Evolutionary conservation across 345 rosid species (phyloP).

Genomic region (Lagerstroemia speciosa): DNA sequence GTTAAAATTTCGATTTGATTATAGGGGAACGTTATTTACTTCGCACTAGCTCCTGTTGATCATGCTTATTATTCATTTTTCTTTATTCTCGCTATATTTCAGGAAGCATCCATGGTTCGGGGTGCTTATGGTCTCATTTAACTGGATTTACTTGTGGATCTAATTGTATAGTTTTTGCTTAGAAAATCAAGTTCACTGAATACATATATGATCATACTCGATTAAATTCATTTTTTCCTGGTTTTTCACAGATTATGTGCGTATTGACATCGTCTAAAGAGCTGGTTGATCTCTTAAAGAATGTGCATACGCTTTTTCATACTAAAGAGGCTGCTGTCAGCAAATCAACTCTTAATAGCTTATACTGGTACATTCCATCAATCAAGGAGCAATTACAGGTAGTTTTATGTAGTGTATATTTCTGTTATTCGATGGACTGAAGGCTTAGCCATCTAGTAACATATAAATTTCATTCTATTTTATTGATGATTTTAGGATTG

Average conservation of each 20-base stretch:
- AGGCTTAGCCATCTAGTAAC: neutral
- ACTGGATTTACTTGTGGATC: neutral
- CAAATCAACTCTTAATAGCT: slow-evolving; percentile 36
- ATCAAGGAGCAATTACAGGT: slow-evolving; percentile 81
- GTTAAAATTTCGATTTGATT: neutral
- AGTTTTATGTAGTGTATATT: neutral
- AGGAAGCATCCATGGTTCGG: neutral
- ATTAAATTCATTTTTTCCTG: slow-evolving; percentile 2
- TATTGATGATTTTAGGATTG: slow-evolving; percentile 47
- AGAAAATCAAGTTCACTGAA: neutral
- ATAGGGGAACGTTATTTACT: neutral
- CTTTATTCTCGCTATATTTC: neutral
- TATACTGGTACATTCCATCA: slow-evolving; percentile 48
- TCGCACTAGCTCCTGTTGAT: too few relatives aligned
- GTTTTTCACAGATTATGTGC: slow-evolving; percentile 44
- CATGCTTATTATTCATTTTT: neutral
- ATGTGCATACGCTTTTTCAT: slow-evolving; percentile 56
- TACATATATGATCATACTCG: neutral
- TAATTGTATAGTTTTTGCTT: neutral
- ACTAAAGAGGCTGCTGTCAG: slow-evolving; percentile 44
- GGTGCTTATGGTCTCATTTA: neutral
- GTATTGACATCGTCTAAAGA: slow-evolving; percentile 62
- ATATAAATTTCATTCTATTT: neutral
- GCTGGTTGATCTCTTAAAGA: slow-evolving; percentile 57
- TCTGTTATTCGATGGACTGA: neutral